These are phyloP conservation scores for Penicillium tannophilum DNA, from an alignment of 495 filamentous ascomycete species.

Conservation along the genomic window DNA sequence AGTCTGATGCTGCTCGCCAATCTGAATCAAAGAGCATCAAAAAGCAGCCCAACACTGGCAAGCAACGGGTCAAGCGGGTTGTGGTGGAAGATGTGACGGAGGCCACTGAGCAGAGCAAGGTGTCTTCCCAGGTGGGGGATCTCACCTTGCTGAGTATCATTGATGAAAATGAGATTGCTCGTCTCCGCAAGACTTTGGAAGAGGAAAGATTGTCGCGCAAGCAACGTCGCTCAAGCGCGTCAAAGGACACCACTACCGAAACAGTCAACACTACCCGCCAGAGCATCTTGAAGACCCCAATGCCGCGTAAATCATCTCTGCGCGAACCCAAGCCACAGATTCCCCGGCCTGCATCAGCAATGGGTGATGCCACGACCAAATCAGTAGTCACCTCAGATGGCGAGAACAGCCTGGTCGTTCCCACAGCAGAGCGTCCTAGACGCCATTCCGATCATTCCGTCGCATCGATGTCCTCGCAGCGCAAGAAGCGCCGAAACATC, in stretches of 20 bases:
- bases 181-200: slow-evolving; percentile 51
- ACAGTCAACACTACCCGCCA: slow-evolving; percentile 42
- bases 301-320: slow-evolving; percentile 51
- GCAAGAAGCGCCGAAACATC: slow-evolving; percentile 35
- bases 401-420: slow-evolving; percentile 35
- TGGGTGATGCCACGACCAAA: slow-evolving; percentile 37
- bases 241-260: slow-evolving; percentile 36
- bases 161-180: slow-evolving; percentile 51
- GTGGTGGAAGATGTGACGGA: slow-evolving; percentile 46
- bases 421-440: slow-evolving; percentile 36
- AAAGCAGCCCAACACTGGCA: slow-evolving; percentile 46
- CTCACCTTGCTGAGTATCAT: slow-evolving; percentile 51
- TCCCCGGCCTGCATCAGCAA: slow-evolving; percentile 41
- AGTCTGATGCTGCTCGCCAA: slow-evolving; percentile 20
- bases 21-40: slow-evolving; percentile 20
- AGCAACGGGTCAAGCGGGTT: slow-evolving; percentile 49
- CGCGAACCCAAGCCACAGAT: slow-evolving; percentile 39
- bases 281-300: slow-evolving; percentile 35
- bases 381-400: slow-evolving; percentile 32
- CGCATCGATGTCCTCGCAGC: slow-evolving; percentile 25
- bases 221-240: slow-evolving; percentile 37
- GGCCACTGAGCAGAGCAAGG: slow-evolving; percentile 37
- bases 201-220: slow-evolving; percentile 52
- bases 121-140: slow-evolving; percentile 35
- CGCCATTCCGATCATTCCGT: slow-evolving; percentile 52